Percentiles rank a stretch among this genome's conserved stretches.
Conservation (phyloP, 371 early-diverging fungal genomes). For the Rhizopus sp. region DNA sequence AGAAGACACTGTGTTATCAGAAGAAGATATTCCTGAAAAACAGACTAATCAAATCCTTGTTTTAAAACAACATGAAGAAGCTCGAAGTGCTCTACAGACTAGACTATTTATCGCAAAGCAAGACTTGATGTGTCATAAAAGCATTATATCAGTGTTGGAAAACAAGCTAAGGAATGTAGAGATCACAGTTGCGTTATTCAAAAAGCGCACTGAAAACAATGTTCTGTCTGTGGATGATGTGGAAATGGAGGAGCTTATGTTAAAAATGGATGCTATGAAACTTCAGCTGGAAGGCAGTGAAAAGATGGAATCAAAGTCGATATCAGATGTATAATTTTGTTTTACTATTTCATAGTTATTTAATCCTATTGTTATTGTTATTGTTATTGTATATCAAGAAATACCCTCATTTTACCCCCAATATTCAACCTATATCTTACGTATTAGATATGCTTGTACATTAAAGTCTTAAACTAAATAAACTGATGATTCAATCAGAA, state of each 20-base stretch:
- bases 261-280: constrained; percentile 32
- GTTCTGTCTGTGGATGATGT: constrained; percentile 14
- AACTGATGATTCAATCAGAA: no score
- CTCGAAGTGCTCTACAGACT: constrained; percentile 12
- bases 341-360: no score
- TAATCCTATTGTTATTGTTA: no score
- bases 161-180: constrained; percentile 16
- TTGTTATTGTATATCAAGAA: no score
- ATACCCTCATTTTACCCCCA: no score
- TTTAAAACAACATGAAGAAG: constrained; percentile 19
- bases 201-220: constrained; percentile 13
- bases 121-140: constrained; percentile 16
- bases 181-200: constrained; percentile 10
- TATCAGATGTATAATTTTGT: constrained; percentile 4
- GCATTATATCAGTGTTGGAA: constrained; percentile 11
- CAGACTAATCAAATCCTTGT: not conserved
- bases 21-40: no score
- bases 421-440: no score
- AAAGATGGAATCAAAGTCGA: constrained; percentile 12
- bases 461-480: no score
- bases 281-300: constrained; percentile 23
- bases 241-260: constrained; percentile 27
- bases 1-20: no score
- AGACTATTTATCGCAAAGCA: constrained; percentile 19
- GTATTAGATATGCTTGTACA: no score